Base-by-base conservation (phyloP, 1,139 yeast genomes). In the Taiozyma sp. region DNA sequence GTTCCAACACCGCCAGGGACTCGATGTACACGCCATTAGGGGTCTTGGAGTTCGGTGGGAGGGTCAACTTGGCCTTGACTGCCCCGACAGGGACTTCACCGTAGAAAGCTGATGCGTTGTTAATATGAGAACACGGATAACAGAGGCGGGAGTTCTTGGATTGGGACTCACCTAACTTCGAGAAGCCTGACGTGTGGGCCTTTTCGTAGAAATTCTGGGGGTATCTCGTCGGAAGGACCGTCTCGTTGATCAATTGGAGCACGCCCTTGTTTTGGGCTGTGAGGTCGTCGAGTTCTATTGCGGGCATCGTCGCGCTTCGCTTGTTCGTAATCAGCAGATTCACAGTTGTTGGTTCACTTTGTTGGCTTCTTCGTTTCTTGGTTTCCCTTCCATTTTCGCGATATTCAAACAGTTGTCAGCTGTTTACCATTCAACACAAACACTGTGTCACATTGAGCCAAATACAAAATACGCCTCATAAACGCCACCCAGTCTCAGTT, bases 41-140 rank as follows among this genome's bases (percentile, higher is more conserved):
- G 4, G 67, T 60, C 8, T 67, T 64, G 16, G 67, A 61, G 56
- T 76, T 73, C 27, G 79, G 76, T 10, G 78, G 71, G 27, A 73
- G 70, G 55, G 78, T 66, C 4, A 71, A 59, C 57, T 76, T 77
- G 41, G 83, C 83, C 57, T 77, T 80, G 36, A 87, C 71, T 2
- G 83, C 84, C 4, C 92, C 96, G 6, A 88, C 90, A 13, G 95
- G 88, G 14, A 82, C 70, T 57, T 83, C 90, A 16, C 83, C 75
- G 63, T 74, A 81, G 66, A 68, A 84, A 3, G 84, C 88, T 52
- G 76, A 30, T 30, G 34, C n/a, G 9, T 24, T 13, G 43, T 40
- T 24, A 40, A 30, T 40, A 40, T 57, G 56, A 70, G 69, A 29
- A 67, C 28, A 27, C 24, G 19, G 30, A 43, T 71, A 40, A 22